These are phyloP conservation scores for Neurospora sp. DNA, from an alignment of 495 filamentous ascomycete species.

Conservation along the genomic window DNA sequence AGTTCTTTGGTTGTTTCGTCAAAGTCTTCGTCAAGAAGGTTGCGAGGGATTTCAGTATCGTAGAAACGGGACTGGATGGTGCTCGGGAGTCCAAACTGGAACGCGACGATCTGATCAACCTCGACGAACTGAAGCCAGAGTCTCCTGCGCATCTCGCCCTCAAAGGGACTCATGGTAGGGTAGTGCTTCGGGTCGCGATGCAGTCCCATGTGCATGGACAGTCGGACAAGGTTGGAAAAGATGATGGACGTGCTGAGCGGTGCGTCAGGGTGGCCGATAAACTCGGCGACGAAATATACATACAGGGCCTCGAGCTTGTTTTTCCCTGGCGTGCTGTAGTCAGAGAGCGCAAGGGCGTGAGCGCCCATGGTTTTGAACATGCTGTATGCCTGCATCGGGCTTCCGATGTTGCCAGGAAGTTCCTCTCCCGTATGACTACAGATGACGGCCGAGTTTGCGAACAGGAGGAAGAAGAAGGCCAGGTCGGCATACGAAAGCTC, in stretches of 20 bases:
- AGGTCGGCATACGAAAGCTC: constrained; percentile 15
- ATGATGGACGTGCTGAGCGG: constrained; percentile 31
- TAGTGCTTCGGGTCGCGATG: constrained; percentile 31
- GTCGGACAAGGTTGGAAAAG: constrained; percentile 24
- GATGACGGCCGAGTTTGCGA: constrained; percentile 15
- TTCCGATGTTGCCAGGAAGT: constrained; percentile 13
- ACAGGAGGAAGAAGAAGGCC: constrained; percentile 22
- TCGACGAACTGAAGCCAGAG: constrained; percentile 24
- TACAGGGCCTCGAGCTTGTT: constrained; percentile 33
- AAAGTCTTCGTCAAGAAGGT: constrained; percentile 30
- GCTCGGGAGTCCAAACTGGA: constrained; percentile 23
- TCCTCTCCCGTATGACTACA: constrained; percentile 14
- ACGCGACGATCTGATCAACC: constrained; percentile 16
- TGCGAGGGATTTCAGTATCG: constrained; percentile 29
- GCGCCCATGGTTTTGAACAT: constrained; percentile 18
- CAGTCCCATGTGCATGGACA: constrained; percentile 32
- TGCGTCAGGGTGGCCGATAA: constrained; percentile 19
- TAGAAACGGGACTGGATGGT: constrained; percentile 14
- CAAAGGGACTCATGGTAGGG: constrained; percentile 21
- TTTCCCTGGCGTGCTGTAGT: constrained; percentile 31
- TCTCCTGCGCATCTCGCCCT: constrained; percentile 29
- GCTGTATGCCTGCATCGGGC: constrained; percentile 1
- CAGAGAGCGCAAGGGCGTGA: constrained; percentile 28
- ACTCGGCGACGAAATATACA: constrained; percentile 28
- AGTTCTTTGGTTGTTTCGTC: constrained; percentile 20